A percentile compares a stretch with the other conserved stretches of the same genome.
phyloP scores from a whole-genome alignment of 257 asterid species.

The Cynanchum wilfordii region DNA sequence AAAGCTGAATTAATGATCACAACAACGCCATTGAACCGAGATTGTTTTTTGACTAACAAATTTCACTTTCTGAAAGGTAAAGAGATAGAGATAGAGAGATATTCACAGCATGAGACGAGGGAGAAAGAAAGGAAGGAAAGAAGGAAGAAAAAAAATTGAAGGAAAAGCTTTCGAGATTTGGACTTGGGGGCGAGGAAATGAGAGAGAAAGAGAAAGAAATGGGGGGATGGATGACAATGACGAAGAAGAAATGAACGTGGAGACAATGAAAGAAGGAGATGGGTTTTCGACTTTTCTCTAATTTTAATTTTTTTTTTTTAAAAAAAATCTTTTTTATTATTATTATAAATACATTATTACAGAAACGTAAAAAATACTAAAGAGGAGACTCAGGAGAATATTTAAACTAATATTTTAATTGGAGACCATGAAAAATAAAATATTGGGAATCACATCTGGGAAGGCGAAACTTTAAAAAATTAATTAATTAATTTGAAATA shows the following conservation, averaged over 20 bases:
- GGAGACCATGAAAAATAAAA: slow-evolving; percentile 6
- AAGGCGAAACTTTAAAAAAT: too few species aligned
- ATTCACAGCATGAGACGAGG: background rate
- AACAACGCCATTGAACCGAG: slow-evolving; percentile 1
- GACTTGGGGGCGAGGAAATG: slow-evolving; percentile 16
- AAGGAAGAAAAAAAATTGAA: too few species aligned
- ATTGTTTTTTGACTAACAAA: slow-evolving; percentile 11
- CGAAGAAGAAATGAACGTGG: slow-evolving; percentile 12
- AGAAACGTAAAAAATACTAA: slow-evolving; percentile 21
- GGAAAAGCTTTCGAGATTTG: slow-evolving; percentile 6
- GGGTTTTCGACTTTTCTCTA: slow-evolving; percentile 13
- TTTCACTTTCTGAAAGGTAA: slow-evolving; percentile 1
- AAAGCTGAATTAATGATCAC: slow-evolving; percentile 29
- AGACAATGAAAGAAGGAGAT: slow-evolving; percentile 11
- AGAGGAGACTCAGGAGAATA: slow-evolving; percentile 25
- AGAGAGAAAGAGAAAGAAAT: slow-evolving; percentile 24
- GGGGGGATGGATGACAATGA: slow-evolving; percentile 3
- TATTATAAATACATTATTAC: background rate
- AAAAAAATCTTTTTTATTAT: background rate
- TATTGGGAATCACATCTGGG: background rate
- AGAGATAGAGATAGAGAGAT: slow-evolving; percentile 4
- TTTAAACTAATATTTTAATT: slow-evolving; percentile 34
- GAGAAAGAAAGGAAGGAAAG: background rate
- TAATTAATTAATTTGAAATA: too few species aligned
- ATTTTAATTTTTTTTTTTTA: too few species aligned